Percentiles rank a stretch among this genome's conserved stretches.
Conservation (phyloP, 306 rosid species). For the Citrullus colocynthis region DNA sequence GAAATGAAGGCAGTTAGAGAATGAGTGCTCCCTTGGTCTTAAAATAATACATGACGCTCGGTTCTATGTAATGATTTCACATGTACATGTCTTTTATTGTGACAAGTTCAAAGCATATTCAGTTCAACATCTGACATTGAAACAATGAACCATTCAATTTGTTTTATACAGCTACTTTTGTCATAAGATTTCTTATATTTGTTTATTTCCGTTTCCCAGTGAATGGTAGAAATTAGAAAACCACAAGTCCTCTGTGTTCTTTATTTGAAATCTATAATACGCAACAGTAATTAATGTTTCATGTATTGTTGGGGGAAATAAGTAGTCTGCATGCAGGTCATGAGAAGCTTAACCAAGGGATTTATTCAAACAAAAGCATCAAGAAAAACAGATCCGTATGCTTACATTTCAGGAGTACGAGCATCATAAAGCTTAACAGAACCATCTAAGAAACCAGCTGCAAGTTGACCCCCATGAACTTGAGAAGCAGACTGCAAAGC, state of each 20-base stretch:
- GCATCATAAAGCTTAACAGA: slow-evolving; percentile 80
- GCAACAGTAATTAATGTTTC: background rate
- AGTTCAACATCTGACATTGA: background rate
- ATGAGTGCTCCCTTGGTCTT: background rate
- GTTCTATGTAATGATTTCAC: background rate
- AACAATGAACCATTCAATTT: background rate
- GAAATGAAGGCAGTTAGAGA: background rate
- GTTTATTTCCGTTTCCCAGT: background rate
- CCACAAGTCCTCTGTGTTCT: background rate
- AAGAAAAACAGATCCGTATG: background rate
- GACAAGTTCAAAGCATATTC: background rate
- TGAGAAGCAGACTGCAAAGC: slow-evolving; percentile 81
- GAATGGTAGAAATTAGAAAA: background rate
- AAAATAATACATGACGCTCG: background rate
- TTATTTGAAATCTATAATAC: background rate
- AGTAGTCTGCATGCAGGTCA: background rate
- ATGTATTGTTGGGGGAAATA: background rate
- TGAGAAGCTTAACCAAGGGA: background rate
- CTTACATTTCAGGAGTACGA: slow-evolving; percentile 83
- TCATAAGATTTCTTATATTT: background rate
- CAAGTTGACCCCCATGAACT: slow-evolving; percentile 81
- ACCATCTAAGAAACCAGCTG: slow-evolving; percentile 96
- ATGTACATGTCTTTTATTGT: background rate
- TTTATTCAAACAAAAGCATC: background rate
- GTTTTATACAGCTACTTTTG: background rate